Evolutionary conservation across 2,329 filamentous ascomycete genomes (phyloP), one percentile per base, ranked within the genome.

Genomic region (Rhynchosporium secalis): DNA sequence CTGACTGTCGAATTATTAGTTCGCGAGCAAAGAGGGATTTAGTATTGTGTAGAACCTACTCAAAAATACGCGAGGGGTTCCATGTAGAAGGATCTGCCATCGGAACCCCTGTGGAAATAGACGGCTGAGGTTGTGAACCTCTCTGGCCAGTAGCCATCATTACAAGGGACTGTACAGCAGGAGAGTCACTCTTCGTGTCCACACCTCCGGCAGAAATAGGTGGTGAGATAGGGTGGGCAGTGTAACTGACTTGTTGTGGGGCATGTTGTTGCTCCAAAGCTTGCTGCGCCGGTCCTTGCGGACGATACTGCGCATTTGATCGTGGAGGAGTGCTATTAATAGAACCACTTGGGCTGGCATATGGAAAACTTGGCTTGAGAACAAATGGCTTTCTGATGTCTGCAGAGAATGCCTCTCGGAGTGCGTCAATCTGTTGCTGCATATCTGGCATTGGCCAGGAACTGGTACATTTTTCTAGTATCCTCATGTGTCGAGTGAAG

Each of bases 401-500:
- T 58, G 91, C 90, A 33, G 94, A 97, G 73, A 98, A 98, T 4
- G 94, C 94, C 72, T 94, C 87, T 46, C 94, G 87, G 38, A 98
- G 84, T 45, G 91, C 89, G 72, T 97, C 89, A 67, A 98, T 92
- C 75, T 97, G 92, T 58, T 87, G 88, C 74, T 96, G 88, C 77
- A 96, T 89, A 70, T 97, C 93, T 2, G 90, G 89, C 84, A 96
- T 92, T 1, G 91, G 89, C 89, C 91, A 96, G 4, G 87, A 86
- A 8, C 84, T 82, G 73, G 91, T 90, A 69, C 92, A 95, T 67
- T 86, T 88, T 75, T 98, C 94, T 62, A 98, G 80, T 43, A 98
- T 88, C 60, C 93, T 87, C 94, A 98, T 97, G 71, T 97, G 93
- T 54, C 94, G 84, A 2, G 91, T 90, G 72, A 98, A 98, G 74